These are phyloP conservation scores for Aeschynomene evenia DNA, from an alignment of 306 rosid species.

Conservation along the genomic window DNA sequence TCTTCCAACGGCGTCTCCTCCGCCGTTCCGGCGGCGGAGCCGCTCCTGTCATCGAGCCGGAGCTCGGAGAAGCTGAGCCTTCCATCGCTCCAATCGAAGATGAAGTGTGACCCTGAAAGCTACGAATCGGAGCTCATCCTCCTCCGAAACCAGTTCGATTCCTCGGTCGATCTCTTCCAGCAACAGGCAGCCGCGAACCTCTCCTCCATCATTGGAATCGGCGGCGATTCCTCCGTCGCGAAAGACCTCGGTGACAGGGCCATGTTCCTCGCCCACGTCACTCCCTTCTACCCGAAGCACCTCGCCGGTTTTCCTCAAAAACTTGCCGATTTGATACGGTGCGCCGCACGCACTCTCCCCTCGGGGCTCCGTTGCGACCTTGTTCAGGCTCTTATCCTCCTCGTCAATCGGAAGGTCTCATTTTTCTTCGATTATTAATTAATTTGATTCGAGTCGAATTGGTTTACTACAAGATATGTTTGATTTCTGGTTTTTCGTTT, in stretches of 20 bases:
- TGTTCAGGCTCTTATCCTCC: conserved; percentile 61
- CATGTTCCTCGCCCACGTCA: conserved; percentile 68
- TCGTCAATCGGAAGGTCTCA: conserved; percentile 63
- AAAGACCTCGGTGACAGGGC: conserved; percentile 77
- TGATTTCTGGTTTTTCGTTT: no score
- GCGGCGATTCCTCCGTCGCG: conserved; percentile 60
- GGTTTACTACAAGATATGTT: neutral
- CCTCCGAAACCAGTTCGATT: conserved; percentile 61
- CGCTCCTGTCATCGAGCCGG: conserved; percentile 50
- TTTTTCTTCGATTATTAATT: neutral
- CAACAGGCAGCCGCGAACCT: conserved; percentile 68
- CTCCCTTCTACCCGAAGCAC: conserved; percentile 57
- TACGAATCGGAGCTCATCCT: conserved; percentile 68
- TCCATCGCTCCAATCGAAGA: conserved; percentile 63
- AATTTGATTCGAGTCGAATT: neutral
- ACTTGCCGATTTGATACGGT: conserved; percentile 58
- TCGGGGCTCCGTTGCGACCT: conserved; percentile 58
- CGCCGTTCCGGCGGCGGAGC: conserved; percentile 34
- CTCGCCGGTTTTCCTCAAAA: conserved; percentile 59
- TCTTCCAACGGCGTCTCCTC: neutral
- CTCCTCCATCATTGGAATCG: conserved; percentile 68
- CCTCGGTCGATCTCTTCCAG: conserved; percentile 66
- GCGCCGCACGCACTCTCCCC: conserved; percentile 54
- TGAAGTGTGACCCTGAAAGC: conserved; percentile 90
- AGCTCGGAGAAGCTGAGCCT: conserved; percentile 67